These are phyloP conservation scores for Haberlea rhodopensis DNA, from an alignment of 257 asterid genomes.

Conservation along the genomic window DNA sequence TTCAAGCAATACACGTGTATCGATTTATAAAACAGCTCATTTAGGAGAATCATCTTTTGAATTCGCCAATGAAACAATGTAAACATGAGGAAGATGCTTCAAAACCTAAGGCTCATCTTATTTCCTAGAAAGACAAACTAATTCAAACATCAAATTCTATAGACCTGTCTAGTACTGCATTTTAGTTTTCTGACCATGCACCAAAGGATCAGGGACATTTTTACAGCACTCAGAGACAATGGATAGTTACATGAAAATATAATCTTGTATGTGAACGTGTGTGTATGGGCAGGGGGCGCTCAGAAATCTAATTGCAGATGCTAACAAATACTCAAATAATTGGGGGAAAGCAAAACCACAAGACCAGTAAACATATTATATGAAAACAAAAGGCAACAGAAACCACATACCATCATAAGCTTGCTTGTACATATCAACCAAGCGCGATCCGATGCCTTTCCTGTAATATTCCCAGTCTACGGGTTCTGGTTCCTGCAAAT, in stretches of 20 bases:
- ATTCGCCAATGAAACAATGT: not conserved
- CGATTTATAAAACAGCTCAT: not conserved
- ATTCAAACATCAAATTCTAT: not conserved
- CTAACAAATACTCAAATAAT: not conserved
- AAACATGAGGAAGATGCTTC: not conserved
- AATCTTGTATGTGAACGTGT: too few species aligned
- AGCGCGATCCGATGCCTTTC: conserved; percentile 82
- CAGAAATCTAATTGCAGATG: too few species aligned
- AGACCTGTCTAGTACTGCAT: not conserved
- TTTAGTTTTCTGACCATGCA: conserved; percentile 19
- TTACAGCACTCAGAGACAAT: not conserved
- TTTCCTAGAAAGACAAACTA: conserved; percentile 2
- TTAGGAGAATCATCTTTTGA: not conserved
- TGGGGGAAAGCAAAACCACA: not conserved
- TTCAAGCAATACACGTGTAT: conserved; percentile 15
- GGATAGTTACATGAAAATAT: conserved; percentile 2
- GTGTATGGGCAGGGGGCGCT: too few species aligned
- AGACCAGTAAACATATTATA: not conserved
- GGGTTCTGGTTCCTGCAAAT: conserved; percentile 86
- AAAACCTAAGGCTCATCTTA: conserved; percentile 3
- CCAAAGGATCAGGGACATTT: not conserved
- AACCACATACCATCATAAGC: conserved; percentile 70
- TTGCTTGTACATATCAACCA: conserved; percentile 94
- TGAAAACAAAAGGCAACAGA: not conserved
- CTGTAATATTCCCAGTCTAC: conserved; percentile 92